Base-by-base conservation (phyloP, 768 basidiomycete genomes). In the Pleurotus platypus region DNA sequence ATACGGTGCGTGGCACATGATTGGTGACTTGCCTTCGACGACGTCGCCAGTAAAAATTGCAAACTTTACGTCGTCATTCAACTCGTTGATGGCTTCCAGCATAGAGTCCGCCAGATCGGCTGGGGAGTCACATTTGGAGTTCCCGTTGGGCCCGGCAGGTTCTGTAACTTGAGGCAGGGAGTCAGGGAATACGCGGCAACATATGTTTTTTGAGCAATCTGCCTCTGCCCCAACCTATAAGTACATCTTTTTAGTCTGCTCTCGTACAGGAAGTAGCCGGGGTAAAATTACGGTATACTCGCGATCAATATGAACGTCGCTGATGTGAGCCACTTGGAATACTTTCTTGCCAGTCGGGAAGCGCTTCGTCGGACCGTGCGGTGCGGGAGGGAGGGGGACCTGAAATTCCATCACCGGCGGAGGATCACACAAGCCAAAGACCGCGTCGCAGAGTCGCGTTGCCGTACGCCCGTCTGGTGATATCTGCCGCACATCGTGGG, bases 11-110 rank as follows among this genome's bases (percentile, higher is more conserved):
- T 4, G 6, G 18, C 30, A 40, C 11, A 15, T 5, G 20, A 2
- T 46, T 48, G 35, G 27, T 20, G 3, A 57, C 62, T 56, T 38
- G 69, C 70, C 66, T 53, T 73, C 73, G 8, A 73, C 69, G 5
- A 73, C 71, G 48, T 78, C 76, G 3, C 76, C 76, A 4, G 75
- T 78, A 57, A 76, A 77, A 3, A 78, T 69, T 0, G 72, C 62
- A 57, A 73, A 75, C 8, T 42, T 11, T 1, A 70, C 42, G 15
- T 56, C 55, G n/a, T 47, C 62, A 13, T 60, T 46, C 20, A 63
- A 47, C 42, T 59, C 22, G 26, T 71, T 63, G 7, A 72, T 64
- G 6, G 68, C 74, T 1, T 63, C 60, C 1, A 75, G 60, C 72
- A 77, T 69, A 55, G 71, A 72, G 38, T 71, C 68, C 18, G 74